These are phyloP conservation scores for Naganishia sp. DNA, from an alignment of 1,284 basidiomycete genomes.

Conservation along the genomic window DNA sequence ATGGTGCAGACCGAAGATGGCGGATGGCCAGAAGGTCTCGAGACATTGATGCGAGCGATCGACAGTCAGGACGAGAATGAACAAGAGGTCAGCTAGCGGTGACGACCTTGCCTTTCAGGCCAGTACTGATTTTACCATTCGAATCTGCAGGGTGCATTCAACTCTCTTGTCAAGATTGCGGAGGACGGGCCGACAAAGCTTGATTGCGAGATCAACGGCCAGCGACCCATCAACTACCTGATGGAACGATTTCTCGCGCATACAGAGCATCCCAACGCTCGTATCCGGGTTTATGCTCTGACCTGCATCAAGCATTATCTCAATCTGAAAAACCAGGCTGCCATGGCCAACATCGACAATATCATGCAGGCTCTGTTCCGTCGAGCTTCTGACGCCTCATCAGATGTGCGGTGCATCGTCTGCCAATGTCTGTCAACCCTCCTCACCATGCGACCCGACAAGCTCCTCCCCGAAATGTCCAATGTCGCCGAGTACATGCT, in stretches of 20 bases:
- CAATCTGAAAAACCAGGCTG: constrained; percentile 75
- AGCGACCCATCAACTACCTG: constrained; percentile 86
- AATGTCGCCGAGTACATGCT: constrained; percentile 99
- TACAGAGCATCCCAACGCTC: constrained; percentile 76
- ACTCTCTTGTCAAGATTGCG: constrained; percentile 90
- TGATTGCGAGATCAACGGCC: constrained; percentile 86
- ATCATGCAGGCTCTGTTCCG: constrained; percentile 94
- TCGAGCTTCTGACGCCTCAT: constrained; percentile 86
- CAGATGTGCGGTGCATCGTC: constrained; percentile 90
- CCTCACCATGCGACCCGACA: constrained; percentile 88
- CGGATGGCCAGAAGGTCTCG: constrained; percentile 90
- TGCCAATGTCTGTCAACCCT: constrained; percentile 94
- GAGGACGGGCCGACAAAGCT: constrained; percentile 96
- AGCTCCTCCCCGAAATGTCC: constrained; percentile 91
- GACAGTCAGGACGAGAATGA: constrained; percentile 70
- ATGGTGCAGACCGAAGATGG: constrained; percentile 79
- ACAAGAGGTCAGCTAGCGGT: constrained; percentile 70
- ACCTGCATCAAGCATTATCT: constrained; percentile 93
- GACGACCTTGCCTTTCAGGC: not conserved
- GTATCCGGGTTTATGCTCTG: constrained; percentile 91
- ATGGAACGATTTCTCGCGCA: constrained; percentile 90
- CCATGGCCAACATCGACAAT: constrained; percentile 84
- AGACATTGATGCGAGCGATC: constrained; percentile 74
- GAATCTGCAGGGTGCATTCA: constrained; percentile 79
- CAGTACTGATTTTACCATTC: constrained; percentile 31